Conservation (phyloP, 1,284 basidiomycete species). For the Heterobasidion occidentale region DNA sequence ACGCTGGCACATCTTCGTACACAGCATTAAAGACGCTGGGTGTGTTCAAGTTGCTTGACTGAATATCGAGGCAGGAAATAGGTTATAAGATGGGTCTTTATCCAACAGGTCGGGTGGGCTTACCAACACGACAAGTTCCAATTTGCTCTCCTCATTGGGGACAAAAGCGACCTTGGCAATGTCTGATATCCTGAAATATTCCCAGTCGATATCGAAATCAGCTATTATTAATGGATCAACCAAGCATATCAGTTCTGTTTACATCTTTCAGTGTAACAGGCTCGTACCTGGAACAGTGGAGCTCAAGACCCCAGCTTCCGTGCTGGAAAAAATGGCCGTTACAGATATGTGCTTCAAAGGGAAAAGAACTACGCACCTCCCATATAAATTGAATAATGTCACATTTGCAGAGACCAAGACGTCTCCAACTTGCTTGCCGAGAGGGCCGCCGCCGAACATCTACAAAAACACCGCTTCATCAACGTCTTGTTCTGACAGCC, state of each 20-base stretch:
- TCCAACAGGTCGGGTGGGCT: not conserved
- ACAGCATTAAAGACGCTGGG: conserved; percentile 13
- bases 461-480: not conserved
- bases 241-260: not conserved
- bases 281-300: not conserved
- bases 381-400: conserved; percentile 8
- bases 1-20: conserved; percentile 15
- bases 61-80: not conserved
- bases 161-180: conserved; percentile 5
- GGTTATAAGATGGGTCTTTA: no score
- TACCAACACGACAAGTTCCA: conserved; percentile 11
- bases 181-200: conserved; percentile 9
- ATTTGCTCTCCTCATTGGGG: conserved; percentile 6
- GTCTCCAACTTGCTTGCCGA: conserved; percentile 12
- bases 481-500: no score
- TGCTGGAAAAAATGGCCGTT: not conserved
- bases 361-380: conserved; percentile 8
- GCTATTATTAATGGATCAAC: not conserved
- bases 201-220: conserved; percentile 7
- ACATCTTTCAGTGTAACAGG: not conserved
- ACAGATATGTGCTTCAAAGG: not conserved
- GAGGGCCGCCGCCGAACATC: conserved; percentile 14
- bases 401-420: conserved; percentile 8
- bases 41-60: conserved; percentile 3
- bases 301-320: conserved; percentile 3